Base-by-base conservation (phyloP, 192 early-diverging fungal genomes). In the Spinellus fusiger region DNA sequence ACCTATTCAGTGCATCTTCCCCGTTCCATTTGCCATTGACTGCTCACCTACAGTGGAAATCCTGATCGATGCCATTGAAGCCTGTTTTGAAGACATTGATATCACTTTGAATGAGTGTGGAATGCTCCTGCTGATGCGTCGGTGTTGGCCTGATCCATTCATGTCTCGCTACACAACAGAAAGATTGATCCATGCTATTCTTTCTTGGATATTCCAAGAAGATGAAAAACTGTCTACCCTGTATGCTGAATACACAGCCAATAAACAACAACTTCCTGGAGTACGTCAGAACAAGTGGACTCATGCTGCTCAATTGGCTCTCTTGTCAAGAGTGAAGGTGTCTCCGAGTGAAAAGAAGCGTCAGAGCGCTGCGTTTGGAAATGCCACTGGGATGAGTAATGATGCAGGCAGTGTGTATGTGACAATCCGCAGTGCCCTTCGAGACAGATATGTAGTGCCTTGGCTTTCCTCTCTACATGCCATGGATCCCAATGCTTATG, bases 91-190 rank as follows among this genome's bases (percentile, higher is more conserved):
- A 13, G 78, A 76, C 40, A 64, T 84, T 4, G 73, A 77, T 59
- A 18, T 84, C 29, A 71, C 80, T 27, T 47, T 78, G 23, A 84
- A 81, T 32, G 82, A 84, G 56, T 77, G 76, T 50, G 82, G 80
- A 4, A 64, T 80, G 34, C 52, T 84, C 33, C 23, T 84, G 0
- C 58, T 84, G 20, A 71, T 74, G 1, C 53, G 76, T 31, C 65
- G 77, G 20, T 80, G 80, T 31, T 84, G 80, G 78, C 82, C 82
- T 10, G 82, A 81, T 58, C 76, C 80, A 22, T 81, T 80, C 62
- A 77, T 80, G 66, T 81, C 82, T 1, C 59, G 59, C 33, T 80
- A 81, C 53, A 78, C 78, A 27, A 56, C 59, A 1, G 76, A 84
- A 47, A 55, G 80, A 33, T 49, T 84, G 5, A 49, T 80, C 10